Evolutionary conservation across 1,284 basidiomycete species (phyloP).

Genomic region (Moniliophthora roreri): DNA sequence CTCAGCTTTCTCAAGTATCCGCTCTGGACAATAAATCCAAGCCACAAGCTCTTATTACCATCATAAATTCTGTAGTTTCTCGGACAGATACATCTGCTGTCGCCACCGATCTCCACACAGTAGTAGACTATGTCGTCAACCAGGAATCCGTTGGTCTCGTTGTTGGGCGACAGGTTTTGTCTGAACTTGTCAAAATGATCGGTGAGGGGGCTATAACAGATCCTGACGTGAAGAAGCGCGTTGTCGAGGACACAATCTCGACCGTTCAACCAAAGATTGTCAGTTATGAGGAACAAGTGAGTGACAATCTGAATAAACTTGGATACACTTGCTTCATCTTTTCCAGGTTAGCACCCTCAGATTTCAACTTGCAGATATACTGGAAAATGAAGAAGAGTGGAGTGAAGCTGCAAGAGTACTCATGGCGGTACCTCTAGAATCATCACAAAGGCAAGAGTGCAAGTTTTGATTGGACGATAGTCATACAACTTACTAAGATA

Average conservation of each 20-base stretch:
- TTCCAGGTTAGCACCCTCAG: conserved; percentile 78
- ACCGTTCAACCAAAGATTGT: conserved; percentile 75
- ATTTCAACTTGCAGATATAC: conserved; percentile 83
- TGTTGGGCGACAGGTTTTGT: conserved; percentile 81
- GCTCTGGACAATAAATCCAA: conserved; percentile 82
- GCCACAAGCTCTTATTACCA: conserved; percentile 68
- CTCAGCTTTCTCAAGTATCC: conserved; percentile 58
- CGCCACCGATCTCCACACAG: conserved; percentile 55
- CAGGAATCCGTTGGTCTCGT: conserved; percentile 81
- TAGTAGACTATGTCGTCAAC: conserved; percentile 77
- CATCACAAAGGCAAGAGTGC: no score
- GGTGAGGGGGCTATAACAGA: conserved; percentile 55
- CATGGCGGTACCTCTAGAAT: conserved; percentile 89
- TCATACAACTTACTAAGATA: no score
- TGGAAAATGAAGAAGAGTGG: conserved; percentile 94
- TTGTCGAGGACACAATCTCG: conserved; percentile 73
- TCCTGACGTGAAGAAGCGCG: conserved; percentile 57
- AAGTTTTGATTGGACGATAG: no score
- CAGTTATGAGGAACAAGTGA: conserved; percentile 94
- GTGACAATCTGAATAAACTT: conserved; percentile 23
- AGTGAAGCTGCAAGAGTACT: conserved; percentile 87
- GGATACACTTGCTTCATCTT: conserved; percentile 7
- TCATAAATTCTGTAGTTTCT: conserved; percentile 57
- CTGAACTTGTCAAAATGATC: conserved; percentile 75
- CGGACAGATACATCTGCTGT: conserved; percentile 44